Evolutionary conservation across 108 stramenopile species (phyloP), one percentile per base, ranked within the genome.

Genomic region (Cylindrotheca closterium): DNA sequence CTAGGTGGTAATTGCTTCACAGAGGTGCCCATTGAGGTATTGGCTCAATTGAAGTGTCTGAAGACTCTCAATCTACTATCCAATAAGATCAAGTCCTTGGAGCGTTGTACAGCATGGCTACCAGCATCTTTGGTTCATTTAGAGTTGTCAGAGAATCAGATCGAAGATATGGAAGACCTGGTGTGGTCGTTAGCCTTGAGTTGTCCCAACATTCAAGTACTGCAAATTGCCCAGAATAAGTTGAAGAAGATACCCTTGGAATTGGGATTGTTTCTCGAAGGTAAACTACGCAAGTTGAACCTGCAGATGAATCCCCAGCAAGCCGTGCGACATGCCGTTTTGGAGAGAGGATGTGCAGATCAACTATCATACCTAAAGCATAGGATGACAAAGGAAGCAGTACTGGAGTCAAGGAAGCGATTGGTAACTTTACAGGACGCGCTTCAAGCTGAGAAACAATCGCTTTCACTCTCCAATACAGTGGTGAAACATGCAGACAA

Each of bases 221-320:
- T 79, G 48, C 30, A 22, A 21, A 26, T 79, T 2, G 18, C 49
- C 25, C 53, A 74, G 46, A 80, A 75, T 31, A 15, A 60, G 7
- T 21, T 76, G 1, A 12, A 12, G 4, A 28, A 26, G 4, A 73
- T 80, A 5, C 74, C 79, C 12, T 21, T 55, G 27, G 59, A n/a
- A n/a, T 19, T 80, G 7, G 74, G 74, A 18, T 34, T 80, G 19
- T 50, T 80, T 4, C 22, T 22, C 1, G 52, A 58, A 0, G 34
- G 65, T 21, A 34, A 51, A 3, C 49, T 76, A n/a, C 47, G 22
- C n/a, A 52, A 30, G 15, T 37, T 80, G 28, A 51, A 75, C 31
- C 60, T 80, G 12, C 58, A 42, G 47, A 66, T 70, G 2, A 80
- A 80, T 72, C 74, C 79, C 1, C 79, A 80, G 58, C 65, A 51